Evolutionary conservation across 2,329 filamentous ascomycete genomes (phyloP), one percentile per base, ranked within the genome.

Genomic region (Pseudohalonectria lignicola): DNA sequence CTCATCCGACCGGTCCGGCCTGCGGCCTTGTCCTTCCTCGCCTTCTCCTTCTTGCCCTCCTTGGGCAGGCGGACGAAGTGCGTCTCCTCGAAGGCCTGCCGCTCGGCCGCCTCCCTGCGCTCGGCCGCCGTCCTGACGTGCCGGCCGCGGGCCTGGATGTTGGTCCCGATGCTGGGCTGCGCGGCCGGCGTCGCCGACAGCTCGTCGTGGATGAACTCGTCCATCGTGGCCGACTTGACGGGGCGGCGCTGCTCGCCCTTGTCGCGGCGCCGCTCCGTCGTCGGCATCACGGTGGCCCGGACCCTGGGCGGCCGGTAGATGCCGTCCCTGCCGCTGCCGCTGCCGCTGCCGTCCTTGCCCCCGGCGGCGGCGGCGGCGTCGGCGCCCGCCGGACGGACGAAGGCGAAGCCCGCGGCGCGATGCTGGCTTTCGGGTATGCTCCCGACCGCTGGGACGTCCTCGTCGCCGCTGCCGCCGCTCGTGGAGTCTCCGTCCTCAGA

Each of bases 221-320:
- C 88, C 53, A 98, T 78, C 1, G 87, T 86, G 34, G 79, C 78
- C 0, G 88, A 94, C 53, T 84, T 85, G 43, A 74, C 69, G 3
- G 76, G 74, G 31, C 74, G 69, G 31, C 76, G 74, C 4, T 78
- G 69, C 26, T 64, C 60, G 21, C 64, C 60, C 45, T 77, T 77
- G 43, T 80, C 76, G 41, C 77, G 69, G 35, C 73, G 69, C 41
- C 79, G 72, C 15, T 67, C 72, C 0, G 77, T 76, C 0, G 77
- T 76, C 8, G 86, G 84, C 78, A 96, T 90, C 10, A 83, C 68
- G 2, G 85, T 87, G 0, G 90, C 85, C 42, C 86, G 85, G 50
- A 95, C 88, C 53, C 80, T 82, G 17, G 92, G 92, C 11, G 92
- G 87, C 18, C 79, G 76, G 66, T 98, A 98, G 39, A 95, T 75